Evolutionary conservation across 2,329 filamentous ascomycete species (phyloP), one percentile per base, ranked within the genome.

Genomic region (Dactylellina leptospora): DNA sequence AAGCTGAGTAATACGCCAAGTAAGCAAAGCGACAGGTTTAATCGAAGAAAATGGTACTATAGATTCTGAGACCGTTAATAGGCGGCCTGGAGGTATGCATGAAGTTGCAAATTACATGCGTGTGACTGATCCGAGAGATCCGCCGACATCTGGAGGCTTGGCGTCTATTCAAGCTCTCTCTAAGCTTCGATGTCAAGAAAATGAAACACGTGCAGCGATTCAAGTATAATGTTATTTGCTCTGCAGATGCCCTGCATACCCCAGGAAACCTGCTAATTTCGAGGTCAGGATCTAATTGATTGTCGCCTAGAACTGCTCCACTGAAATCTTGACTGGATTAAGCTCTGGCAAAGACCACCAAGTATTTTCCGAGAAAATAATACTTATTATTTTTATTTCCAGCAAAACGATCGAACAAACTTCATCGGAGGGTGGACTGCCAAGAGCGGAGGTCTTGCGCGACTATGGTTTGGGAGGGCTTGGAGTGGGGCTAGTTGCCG

Each of bases 91-190:
- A 23, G 36, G 47, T 28, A 48, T 56, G 48, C 30, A 64, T 20
- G 28, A 33, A 18, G 25, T 28, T 36, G 47, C 28, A 45, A n/a
- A n/a, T n/a, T n/a, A n/a, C n/a, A n/a, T n/a, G n/a, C 36, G 48
- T 33, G 28, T 28, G 45, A 45, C 53, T 25, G 50, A n/a, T 38
- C 38, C 13, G n/a, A 61, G 50, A 62, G 40, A 25, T 50, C 56
- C 64, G 64, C 50, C 50, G 33, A 58, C 33, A 47, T 45, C 20
- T 55, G 50, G 66, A 50, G 50, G 36, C 68, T 72, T 72, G 68
- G 68, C 68, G 53, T 20, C 33, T 42, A 56, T 48, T 54, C 59
- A 72, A 72, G 59, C 68, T 60, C 27, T 28, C 20, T 13, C 13
- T n/a, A 51, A 71, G 64, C 64, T 62, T 71, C 58, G 36, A 25